Evolutionary conservation across 371 early-diverging fungal species (phyloP).

Genomic region (Mortierella sp.): DNA sequence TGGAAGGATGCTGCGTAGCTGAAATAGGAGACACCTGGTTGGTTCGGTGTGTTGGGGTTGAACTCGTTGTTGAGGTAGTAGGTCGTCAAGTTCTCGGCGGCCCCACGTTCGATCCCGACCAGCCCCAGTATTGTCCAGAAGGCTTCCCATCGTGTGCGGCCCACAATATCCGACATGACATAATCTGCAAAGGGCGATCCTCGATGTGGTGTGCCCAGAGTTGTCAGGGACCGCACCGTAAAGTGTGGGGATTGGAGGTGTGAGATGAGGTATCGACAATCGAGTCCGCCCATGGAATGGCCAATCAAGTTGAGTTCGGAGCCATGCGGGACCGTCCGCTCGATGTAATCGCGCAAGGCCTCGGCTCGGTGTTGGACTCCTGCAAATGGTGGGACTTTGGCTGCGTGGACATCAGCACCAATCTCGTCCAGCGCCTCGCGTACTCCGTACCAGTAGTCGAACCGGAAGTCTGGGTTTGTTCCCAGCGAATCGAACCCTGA

Average conservation of each 20-base stretch:
- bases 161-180: slow-evolving; percentile 59
- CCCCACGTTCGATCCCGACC: slow-evolving; percentile 49
- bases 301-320: slow-evolving; percentile 64
- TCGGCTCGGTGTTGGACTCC: slow-evolving; percentile 84
- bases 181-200: slow-evolving; percentile 91
- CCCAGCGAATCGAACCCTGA: slow-evolving; percentile 75
- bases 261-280: slow-evolving; percentile 86
- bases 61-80: slow-evolving; percentile 85
- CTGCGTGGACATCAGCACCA: slow-evolving; percentile 85
- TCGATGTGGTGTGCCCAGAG: slow-evolving; percentile 91
- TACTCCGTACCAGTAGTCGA: slow-evolving; percentile 93
- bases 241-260: slow-evolving; percentile 78
- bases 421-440: slow-evolving; percentile 82
- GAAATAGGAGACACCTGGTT: slow-evolving; percentile 82
- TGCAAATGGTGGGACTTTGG: slow-evolving; percentile 83
- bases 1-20: slow-evolving; percentile 81
- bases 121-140: slow-evolving; percentile 36
- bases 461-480: slow-evolving; percentile 75
- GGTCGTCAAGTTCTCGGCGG: slow-evolving; percentile 81
- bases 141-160: slow-evolving; percentile 24
- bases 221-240: slow-evolving; percentile 81
- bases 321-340: slow-evolving; percentile 63
- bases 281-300: slow-evolving; percentile 85
- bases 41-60: slow-evolving; percentile 88
- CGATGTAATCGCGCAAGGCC: slow-evolving; percentile 76